Percentiles rank a stretch among this genome's conserved stretches.
These are phyloP conservation scores for Hevea brasiliensis DNA, from an alignment of 345 rosid species.

Conservation along the genomic window DNA sequence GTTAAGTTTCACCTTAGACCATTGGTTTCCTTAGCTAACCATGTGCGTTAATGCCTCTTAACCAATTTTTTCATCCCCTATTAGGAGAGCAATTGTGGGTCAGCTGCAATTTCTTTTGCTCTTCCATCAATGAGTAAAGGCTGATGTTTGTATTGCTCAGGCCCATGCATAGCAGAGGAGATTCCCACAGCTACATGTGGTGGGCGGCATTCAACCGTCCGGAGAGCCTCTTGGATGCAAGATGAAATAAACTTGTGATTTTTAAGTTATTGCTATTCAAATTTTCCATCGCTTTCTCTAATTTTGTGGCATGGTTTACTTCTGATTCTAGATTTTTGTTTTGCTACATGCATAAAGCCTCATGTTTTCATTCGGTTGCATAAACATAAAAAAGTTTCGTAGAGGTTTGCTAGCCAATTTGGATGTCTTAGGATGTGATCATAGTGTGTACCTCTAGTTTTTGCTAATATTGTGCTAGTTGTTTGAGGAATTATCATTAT, in stretches of 20 bases:
- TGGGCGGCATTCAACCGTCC: constrained; percentile 19
- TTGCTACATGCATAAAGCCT: neutral
- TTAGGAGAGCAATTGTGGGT: constrained; percentile 11
- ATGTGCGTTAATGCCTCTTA: too few species aligned
- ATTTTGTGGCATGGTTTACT: neutral
- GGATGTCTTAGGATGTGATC: neutral
- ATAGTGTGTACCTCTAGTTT: neutral
- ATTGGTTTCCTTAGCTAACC: too few species aligned
- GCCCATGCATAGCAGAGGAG: constrained; percentile 25
- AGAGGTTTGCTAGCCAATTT: constrained; percentile 6
- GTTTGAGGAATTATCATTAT: neutral
- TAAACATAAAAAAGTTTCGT: neutral
- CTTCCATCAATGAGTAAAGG: constrained; percentile 17
- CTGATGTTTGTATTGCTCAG: constrained; percentile 32
- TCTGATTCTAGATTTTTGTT: neutral
- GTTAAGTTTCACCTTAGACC: too few species aligned
- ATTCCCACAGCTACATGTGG: constrained; percentile 30
- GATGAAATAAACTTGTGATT: constrained; percentile 10
- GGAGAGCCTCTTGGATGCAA: constrained; percentile 30
- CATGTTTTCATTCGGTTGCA: neutral
- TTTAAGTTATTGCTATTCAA: constrained; percentile 7
- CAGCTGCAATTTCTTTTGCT: constrained; percentile 9
- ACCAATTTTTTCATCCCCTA: too few species aligned
- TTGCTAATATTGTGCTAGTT: neutral
- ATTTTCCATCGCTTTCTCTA: neutral